Percentiles rank a stretch among this genome's conserved stretches.
Evolutionary conservation across 78 protist genomes (phyloP).

Genomic region (Tieghemostelium lacteum): DNA sequence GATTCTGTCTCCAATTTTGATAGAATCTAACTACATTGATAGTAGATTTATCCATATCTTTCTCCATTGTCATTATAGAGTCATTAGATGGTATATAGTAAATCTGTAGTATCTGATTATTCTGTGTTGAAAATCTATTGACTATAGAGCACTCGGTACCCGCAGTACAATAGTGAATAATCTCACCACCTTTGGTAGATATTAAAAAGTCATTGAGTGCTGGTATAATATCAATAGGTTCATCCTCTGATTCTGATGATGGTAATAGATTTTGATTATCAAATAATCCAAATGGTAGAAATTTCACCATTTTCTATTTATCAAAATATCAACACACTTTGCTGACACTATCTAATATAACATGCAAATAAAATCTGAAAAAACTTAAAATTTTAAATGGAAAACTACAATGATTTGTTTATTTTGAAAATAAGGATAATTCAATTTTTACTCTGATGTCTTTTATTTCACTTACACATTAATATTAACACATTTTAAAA

Average conservation of each 20-base stretch:
- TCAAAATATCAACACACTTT: too few relatives aligned
- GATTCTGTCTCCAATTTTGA: conserved; percentile 78
- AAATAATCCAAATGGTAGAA: conserved; percentile 41
- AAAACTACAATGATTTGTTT: too few relatives aligned
- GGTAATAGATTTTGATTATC: conserved; percentile 63
- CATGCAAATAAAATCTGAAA: too few relatives aligned
- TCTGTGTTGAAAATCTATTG: conserved; percentile 31
- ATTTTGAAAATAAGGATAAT: too few relatives aligned
- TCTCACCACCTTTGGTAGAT: conserved; percentile 55
- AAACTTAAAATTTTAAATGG: too few relatives aligned
- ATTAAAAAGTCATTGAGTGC: conserved; percentile 46
- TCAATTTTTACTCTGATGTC: too few relatives aligned
- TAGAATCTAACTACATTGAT: conserved; percentile 59
- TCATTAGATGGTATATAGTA: conserved; percentile 43
- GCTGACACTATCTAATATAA: neutral
- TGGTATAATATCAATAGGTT: conserved; percentile 50
- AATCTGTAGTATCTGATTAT: neutral
- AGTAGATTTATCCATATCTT: conserved; percentile 24
- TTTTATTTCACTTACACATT: too few relatives aligned
- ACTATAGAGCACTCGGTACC: conserved; percentile 10
- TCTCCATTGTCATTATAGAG: conserved; percentile 54
- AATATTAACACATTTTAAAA: too few relatives aligned
- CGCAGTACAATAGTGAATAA: conserved; percentile 37
- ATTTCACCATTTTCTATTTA: conserved; percentile 41
- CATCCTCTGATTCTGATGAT: conserved; percentile 17